Base-by-base conservation (phyloP, 192 early-diverging fungal genomes). In the Rhizoclosmatium globosum region DNA sequence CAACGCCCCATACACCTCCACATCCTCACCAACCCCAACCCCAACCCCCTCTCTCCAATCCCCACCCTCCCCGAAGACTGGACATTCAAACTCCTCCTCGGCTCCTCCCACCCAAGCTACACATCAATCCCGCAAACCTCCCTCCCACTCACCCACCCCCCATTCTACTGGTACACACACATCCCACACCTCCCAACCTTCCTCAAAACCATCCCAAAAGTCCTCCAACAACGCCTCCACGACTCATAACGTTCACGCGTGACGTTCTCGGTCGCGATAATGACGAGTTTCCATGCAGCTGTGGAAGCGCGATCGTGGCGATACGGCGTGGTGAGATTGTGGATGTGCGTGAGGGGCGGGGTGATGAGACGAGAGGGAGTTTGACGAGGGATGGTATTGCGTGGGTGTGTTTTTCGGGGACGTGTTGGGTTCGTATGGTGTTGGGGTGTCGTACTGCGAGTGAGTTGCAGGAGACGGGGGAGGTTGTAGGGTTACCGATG, bases 151-250 rank as follows among this genome's bases (percentile, higher is more conserved):
- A 38, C 43, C 13, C 4, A 31, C 7, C 15, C 15, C 39, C 77
- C 65, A 7, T 38, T 45, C 9, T 50, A 11, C 6, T 78, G 77
- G 77, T 78, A 38, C 68, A 78, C 50, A 23, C 77, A 74, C 3
- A 78, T 78, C 46, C 44, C 48, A 48, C 31, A 43, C 9, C 48
- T 23, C 9, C 7, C 19, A n/a, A 11, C 6, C 7, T 78, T 78
- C 56, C 19, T 78, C 7, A 21, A 73, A 31, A 3, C 43, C 13
- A 78, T 78, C 15, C 11, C 59, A 4, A 74, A 74, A 23, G 77
- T 78, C 15, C 50, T 78, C 38, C 78, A 78, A 41, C 11, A 42
- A 23, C 45, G 77, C 19, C 73, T 78, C 38, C 15, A 9, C 21
- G 21, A 19, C 0, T 31, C 31, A 31, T 31, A 31, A 31, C 31